These are phyloP conservation scores for Geotrichum macrosporum DNA, from an alignment of 1,139 yeast genomes.

Conservation along the genomic window DNA sequence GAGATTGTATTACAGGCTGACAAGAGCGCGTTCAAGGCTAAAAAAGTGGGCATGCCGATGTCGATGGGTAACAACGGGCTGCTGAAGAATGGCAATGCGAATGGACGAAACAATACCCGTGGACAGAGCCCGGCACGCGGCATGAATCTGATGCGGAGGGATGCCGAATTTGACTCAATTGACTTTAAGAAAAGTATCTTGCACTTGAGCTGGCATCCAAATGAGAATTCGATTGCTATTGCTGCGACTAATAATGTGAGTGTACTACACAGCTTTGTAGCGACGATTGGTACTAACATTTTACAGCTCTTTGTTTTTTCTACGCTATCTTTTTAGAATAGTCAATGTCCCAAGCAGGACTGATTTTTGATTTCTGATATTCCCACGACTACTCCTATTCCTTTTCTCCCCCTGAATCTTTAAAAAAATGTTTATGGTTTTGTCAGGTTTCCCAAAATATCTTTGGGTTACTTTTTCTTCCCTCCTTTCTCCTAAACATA, in stretches of 20 bases:
- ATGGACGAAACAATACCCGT: conserved; percentile 18
- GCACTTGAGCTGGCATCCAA: conserved; percentile 98
- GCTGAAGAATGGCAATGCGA: conserved; percentile 23
- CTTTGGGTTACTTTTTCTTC: too few species aligned
- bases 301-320: conserved; percentile 11
- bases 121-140: conserved; percentile 29
- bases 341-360: too few species aligned
- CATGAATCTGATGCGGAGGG: conserved; percentile 36
- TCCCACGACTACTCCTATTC: too few species aligned
- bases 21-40: conserved; percentile 88
- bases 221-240: conserved; percentile 92
- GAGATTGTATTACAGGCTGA: conserved; percentile 94
- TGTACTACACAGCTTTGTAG: conserved; percentile 36
- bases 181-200: conserved; percentile 93
- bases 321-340: background rate
- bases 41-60: conserved; percentile 49
- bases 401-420: background rate
- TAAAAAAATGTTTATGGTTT: too few species aligned
- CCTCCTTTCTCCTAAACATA: too few species aligned
- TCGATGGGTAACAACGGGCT: conserved; percentile 28
- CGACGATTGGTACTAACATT: background rate
- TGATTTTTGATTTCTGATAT: background rate
- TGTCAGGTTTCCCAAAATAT: too few species aligned
- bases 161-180: conserved; percentile 72
- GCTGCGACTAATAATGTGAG: conserved; percentile 96